Evolutionary conservation across 2,329 filamentous ascomycete species (phyloP).

Genomic region (Periconia macrospinosa): DNA sequence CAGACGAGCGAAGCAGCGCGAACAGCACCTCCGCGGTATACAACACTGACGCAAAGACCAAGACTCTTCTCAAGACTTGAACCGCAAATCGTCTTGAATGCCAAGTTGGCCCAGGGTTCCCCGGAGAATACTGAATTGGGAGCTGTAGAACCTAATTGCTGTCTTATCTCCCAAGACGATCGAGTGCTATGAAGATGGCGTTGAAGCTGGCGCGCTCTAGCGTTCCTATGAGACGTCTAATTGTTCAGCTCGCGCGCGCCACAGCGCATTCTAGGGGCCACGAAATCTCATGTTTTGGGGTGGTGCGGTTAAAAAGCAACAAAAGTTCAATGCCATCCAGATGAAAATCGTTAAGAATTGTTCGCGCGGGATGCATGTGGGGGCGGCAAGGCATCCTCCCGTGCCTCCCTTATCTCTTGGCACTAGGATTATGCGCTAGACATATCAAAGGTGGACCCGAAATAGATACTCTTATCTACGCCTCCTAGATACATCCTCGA

Average conservation of each 20-base stretch:
- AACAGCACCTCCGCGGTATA: constrained; percentile 41
- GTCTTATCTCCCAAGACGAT: not conserved
- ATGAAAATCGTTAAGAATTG: constrained; percentile 17
- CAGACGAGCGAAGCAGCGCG: not conserved
- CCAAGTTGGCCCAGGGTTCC: constrained; percentile 28
- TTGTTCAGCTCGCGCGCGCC: no score
- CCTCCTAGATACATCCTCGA: constrained; percentile 26
- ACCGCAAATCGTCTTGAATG: constrained; percentile 20
- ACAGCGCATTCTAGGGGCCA: not conserved
- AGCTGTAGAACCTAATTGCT: not conserved
- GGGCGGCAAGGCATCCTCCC: constrained; percentile 29
- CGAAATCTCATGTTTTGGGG: not conserved
- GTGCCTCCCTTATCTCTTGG: constrained; percentile 41
- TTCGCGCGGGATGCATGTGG: constrained; percentile 33
- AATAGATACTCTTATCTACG: constrained; percentile 31
- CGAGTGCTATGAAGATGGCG: not conserved
- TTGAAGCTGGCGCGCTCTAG: constrained; percentile 13
- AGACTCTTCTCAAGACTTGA: constrained; percentile 19
- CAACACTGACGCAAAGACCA: constrained; percentile 26
- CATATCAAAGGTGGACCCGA: constrained; percentile 14
- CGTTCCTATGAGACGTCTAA: not conserved
- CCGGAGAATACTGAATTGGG: constrained; percentile 9
- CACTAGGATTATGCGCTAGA: constrained; percentile 23
- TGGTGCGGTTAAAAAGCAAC: not conserved
- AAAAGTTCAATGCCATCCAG: not conserved